phyloP scores from a whole-genome alignment of 768 basidiomycete genomes.

The Rhodotorula paludigena region DNA sequence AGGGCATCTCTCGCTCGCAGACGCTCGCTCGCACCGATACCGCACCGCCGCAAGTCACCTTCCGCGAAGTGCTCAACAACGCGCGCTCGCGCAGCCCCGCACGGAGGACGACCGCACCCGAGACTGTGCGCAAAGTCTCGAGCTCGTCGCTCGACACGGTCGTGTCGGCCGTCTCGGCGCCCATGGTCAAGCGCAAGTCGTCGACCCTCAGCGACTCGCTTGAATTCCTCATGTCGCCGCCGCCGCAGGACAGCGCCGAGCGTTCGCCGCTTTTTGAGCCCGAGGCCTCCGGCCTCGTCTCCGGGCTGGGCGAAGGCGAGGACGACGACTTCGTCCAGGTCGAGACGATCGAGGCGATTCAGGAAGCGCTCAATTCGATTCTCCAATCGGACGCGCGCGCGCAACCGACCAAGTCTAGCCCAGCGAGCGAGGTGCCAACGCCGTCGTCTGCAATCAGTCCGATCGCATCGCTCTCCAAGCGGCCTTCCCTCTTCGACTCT shows the following conservation, averaged over 20 bases:
- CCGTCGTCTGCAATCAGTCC: slow-evolving; percentile 21
- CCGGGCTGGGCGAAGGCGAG: slow-evolving; percentile 1
- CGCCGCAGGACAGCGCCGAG: slow-evolving; percentile 51
- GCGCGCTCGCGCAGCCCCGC: not conserved
- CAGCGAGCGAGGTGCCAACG: too few species aligned
- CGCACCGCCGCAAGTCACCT: slow-evolving; percentile 30
- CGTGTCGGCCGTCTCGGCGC: not conserved
- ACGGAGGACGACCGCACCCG: not conserved
- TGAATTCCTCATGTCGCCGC: slow-evolving; percentile 75
- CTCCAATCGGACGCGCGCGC: slow-evolving; percentile 68
- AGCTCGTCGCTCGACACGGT: slow-evolving; percentile 21
- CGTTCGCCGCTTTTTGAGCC: slow-evolving; percentile 49
- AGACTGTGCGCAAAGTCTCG: slow-evolving; percentile 14
- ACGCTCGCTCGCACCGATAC: slow-evolving; percentile 18
- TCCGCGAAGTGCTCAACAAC: slow-evolving; percentile 18
- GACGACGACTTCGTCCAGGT: slow-evolving; percentile 62
- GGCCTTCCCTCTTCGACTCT: not conserved
- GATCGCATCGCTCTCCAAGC: slow-evolving; percentile 30
- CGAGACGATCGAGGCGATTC: slow-evolving; percentile 88
- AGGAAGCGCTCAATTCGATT: slow-evolving; percentile 91
- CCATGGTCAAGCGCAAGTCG: not conserved
- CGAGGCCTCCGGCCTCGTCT: not conserved
- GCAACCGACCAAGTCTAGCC: not conserved
- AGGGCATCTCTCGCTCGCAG: slow-evolving; percentile 3
- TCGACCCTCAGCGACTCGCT: slow-evolving; percentile 48